Evolutionary conservation across 2,329 filamentous ascomycete species (phyloP).

Genomic region (Claviceps sp.): DNA sequence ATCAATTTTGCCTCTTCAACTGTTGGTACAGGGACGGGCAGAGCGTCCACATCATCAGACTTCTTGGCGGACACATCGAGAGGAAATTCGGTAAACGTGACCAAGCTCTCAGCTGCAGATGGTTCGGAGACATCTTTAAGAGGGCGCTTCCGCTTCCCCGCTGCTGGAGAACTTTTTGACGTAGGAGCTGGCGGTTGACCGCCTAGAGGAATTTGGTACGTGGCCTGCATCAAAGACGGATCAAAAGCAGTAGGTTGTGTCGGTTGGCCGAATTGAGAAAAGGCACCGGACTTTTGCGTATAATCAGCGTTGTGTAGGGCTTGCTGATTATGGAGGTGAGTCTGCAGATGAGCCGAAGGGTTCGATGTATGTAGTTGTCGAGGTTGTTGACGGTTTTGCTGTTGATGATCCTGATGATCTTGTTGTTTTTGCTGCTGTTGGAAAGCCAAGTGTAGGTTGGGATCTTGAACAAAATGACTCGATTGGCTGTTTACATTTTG

Average conservation of each 20-base stretch:
- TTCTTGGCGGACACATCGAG: slow-evolving; percentile 17
- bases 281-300: background rate
- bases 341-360: slow-evolving; percentile 9
- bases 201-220: background rate
- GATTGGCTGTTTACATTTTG: slow-evolving; percentile 4
- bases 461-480: slow-evolving; percentile 4
- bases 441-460: slow-evolving; percentile 3
- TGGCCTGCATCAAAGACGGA: background rate
- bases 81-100: slow-evolving; percentile 15
- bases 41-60: slow-evolving; percentile 21
- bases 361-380: slow-evolving; percentile 5
- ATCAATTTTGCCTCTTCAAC: slow-evolving; percentile 23
- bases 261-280: slow-evolving; percentile 5
- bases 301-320: slow-evolving; percentile 9
- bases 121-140: slow-evolving; percentile 10
- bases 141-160: slow-evolving; percentile 26
- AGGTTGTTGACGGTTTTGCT: slow-evolving; percentile 4
- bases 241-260: slow-evolving; percentile 7
- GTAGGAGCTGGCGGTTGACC: background rate
- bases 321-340: slow-evolving; percentile 16
- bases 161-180: slow-evolving; percentile 15
- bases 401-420: slow-evolving; percentile 7
- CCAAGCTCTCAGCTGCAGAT: slow-evolving; percentile 5
- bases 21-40: slow-evolving; percentile 18
- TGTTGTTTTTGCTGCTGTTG: slow-evolving; percentile 12